These are phyloP conservation scores for Thamnidium elegans DNA, from an alignment of 192 early-diverging fungal genomes.

Conservation along the genomic window DNA sequence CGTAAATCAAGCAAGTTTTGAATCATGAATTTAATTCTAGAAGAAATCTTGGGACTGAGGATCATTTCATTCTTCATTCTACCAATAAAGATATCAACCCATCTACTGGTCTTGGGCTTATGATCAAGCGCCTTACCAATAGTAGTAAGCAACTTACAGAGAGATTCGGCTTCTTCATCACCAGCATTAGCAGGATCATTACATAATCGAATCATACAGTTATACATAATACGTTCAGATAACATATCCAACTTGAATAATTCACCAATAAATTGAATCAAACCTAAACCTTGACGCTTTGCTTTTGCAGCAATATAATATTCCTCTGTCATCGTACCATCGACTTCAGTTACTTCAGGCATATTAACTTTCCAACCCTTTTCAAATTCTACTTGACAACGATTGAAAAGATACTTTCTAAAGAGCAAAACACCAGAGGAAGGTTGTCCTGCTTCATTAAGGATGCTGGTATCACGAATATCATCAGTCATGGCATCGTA, in stretches of 20 bases:
- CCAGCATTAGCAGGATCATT: constrained; percentile 70
- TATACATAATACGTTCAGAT: constrained; percentile 94
- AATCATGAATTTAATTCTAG: constrained; percentile 94
- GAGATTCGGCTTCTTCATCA: constrained; percentile 93
- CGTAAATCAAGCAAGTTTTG: constrained; percentile 59
- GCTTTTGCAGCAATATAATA: constrained; percentile 86
- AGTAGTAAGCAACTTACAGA: constrained; percentile 89
- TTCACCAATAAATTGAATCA: constrained; percentile 95
- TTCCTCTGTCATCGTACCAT: constrained; percentile 67
- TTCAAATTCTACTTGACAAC: constrained; percentile 97
- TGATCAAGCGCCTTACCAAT: constrained; percentile 82
- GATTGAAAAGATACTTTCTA: constrained; percentile 88
- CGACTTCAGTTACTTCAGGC: constrained; percentile 59
- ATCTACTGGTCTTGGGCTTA: constrained; percentile 46
- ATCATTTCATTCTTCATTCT: constrained; percentile 74
- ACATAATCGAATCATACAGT: constrained; percentile 83
- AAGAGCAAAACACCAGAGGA: constrained; percentile 70
- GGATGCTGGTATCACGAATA: constrained; percentile 60
- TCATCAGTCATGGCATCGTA: constrained; percentile 60
- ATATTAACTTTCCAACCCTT: constrained; percentile 83
- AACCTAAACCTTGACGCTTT: constrained; percentile 91
- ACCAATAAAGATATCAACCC: constrained; percentile 84
- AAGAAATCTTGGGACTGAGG: constrained; percentile 65
- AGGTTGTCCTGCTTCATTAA: constrained; percentile 45
- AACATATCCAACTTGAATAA: constrained; percentile 90